Conservation (phyloP, 1,284 basidiomycete species). For the Sanghuangporus sanghuang region DNA sequence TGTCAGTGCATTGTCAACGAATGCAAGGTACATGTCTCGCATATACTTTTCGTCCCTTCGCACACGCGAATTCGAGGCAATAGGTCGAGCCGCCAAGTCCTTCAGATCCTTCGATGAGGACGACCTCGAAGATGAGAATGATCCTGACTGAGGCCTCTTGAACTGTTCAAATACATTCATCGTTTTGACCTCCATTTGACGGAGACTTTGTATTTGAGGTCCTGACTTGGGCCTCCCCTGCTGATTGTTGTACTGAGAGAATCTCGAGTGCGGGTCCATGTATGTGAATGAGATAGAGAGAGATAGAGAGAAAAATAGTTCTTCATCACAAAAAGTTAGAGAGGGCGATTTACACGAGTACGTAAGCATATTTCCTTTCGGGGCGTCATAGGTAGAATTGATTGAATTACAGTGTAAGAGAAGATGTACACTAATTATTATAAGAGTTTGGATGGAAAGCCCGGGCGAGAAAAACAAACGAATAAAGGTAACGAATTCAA, state of each 20-base stretch:
- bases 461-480: neutral
- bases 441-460: neutral
- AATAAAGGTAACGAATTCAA: neutral
- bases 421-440: neutral
- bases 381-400: neutral
- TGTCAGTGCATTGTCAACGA: conserved; percentile 76
- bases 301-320: too few species aligned
- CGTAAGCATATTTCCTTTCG: neutral
- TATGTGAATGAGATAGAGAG: neutral
- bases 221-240: conserved; percentile 61
- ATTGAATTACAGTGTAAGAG: too few species aligned
- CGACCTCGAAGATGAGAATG: conserved; percentile 1
- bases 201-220: conserved; percentile 39
- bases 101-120: conserved; percentile 1
- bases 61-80: conserved; percentile 72
- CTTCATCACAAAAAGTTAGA: neutral
- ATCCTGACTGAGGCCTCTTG: conserved; percentile 8
- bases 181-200: conserved; percentile 43
- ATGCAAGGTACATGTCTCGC: conserved; percentile 82
- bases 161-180: conserved; percentile 36
- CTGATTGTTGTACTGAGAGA: conserved; percentile 57
- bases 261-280: conserved; percentile 74
- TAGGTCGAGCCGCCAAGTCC: conserved; percentile 42
- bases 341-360: neutral
- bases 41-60: conserved; percentile 69